phyloP scores from a whole-genome alignment of 176 grass and related monocot genomes.

The Zoysia japonica region DNA sequence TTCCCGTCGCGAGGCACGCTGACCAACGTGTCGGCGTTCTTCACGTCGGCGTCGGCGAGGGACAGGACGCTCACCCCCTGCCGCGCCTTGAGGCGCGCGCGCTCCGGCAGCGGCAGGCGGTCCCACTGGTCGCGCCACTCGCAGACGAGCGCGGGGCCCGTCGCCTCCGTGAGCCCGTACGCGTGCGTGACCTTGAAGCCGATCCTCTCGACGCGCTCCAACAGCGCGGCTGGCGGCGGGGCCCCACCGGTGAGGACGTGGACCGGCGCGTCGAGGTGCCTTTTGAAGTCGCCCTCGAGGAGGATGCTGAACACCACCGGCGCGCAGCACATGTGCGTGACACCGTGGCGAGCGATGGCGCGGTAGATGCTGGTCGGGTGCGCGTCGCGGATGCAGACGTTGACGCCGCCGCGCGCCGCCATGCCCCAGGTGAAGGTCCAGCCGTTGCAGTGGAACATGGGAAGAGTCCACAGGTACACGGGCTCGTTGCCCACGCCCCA shows the following conservation, averaged over 20 bases:
- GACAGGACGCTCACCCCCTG: slow-evolving; percentile 67
- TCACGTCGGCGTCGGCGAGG: slow-evolving; percentile 64
- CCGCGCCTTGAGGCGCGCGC: slow-evolving; percentile 61
- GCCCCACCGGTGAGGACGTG: slow-evolving; percentile 62
- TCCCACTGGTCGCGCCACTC: slow-evolving; percentile 78
- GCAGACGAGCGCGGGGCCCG: slow-evolving; percentile 64
- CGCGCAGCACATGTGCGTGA: too few species aligned
- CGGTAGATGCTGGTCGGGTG: too few species aligned
- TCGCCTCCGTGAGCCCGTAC: slow-evolving; percentile 80
- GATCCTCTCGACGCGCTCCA: slow-evolving; percentile 48
- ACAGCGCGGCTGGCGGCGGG: slow-evolving; percentile 57
- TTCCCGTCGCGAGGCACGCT: slow-evolving; percentile 62
- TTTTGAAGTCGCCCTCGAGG: too few species aligned
- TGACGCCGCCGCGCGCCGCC: slow-evolving; percentile 64
- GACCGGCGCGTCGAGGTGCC: slow-evolving; percentile 3
- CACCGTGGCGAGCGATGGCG: too few species aligned
- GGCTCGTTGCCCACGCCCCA: slow-evolving; percentile 58
- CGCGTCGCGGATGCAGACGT: slow-evolving; percentile 39
- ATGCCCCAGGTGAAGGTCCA: slow-evolving; percentile 84
- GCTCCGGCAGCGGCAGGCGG: slow-evolving; percentile 40
- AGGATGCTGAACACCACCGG: too few species aligned
- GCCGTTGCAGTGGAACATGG: slow-evolving; percentile 91
- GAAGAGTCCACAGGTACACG: slow-evolving; percentile 79
- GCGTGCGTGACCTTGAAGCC: slow-evolving; percentile 66
- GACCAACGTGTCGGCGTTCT: slow-evolving; percentile 32